phyloP scores from a whole-genome alignment of 2,329 filamentous ascomycete genomes.

The Dactylellina parvicollis region DNA sequence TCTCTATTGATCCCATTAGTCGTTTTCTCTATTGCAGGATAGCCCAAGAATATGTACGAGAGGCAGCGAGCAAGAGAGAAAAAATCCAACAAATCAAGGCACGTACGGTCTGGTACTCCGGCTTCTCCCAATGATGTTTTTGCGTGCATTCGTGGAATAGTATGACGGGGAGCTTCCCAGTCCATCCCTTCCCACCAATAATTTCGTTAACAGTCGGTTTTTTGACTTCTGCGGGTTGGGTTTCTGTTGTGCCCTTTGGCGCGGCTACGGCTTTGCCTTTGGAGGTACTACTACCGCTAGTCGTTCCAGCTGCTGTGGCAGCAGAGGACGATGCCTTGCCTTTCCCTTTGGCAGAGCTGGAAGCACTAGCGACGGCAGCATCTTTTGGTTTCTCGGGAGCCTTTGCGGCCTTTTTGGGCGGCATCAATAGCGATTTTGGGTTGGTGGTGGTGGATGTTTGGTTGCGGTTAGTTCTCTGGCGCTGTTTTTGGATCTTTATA shows the following conservation, averaged over 20 bases:
- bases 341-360: conserved; percentile 39
- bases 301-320: neutral
- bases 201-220: conserved; percentile 72
- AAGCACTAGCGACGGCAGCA: conserved; percentile 5
- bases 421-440: conserved; percentile 19
- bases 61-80: no score
- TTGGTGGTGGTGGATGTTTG: neutral
- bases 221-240: conserved; percentile 58
- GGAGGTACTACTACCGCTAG: conserved; percentile 2
- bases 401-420: conserved; percentile 49
- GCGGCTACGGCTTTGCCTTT: conserved; percentile 52
- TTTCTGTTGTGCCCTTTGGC: conserved; percentile 65
- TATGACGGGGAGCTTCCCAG: conserved; percentile 89
- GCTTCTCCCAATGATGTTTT: conserved; percentile 93
- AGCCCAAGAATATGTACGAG: no score
- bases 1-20: conserved; percentile 61
- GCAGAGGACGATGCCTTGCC: conserved; percentile 18
- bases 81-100: neutral
- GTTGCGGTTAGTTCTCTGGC: neutral
- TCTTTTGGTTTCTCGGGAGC: conserved; percentile 44
- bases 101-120: conserved; percentile 83
- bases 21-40: no score
- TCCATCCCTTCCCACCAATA: conserved; percentile 96
- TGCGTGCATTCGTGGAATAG: conserved; percentile 54
- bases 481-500: neutral